A percentile compares a stretch with the other conserved stretches of the same genome.
Conservation (phyloP, 2,329 filamentous ascomycete genomes). For the Colletotrichum sp. region DNA sequence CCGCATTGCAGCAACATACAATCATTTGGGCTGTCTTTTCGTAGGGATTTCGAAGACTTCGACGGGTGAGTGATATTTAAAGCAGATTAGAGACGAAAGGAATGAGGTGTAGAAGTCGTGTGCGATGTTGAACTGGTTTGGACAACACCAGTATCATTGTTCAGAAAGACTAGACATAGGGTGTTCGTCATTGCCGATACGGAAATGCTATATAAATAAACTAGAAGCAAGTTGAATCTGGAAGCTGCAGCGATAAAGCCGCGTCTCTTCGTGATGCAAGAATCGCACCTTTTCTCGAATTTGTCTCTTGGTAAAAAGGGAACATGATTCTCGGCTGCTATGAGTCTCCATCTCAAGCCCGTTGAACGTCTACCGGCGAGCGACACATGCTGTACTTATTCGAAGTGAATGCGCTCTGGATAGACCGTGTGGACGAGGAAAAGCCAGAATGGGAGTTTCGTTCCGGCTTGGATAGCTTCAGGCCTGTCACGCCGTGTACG, state of each 20-base stretch:
- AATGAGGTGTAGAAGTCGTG: too few relatives aligned
- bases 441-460: too few relatives aligned
- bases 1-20: too few relatives aligned
- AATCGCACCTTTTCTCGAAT: too few relatives aligned
- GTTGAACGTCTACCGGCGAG: too few relatives aligned
- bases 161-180: fast-evolving
- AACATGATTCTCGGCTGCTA: too few relatives aligned
- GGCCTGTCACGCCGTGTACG: too few relatives aligned
- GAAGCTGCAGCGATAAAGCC: fast-evolving
- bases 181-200: fast-evolving
- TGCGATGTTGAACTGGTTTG: background rate
- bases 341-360: too few relatives aligned
- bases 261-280: too few relatives aligned
- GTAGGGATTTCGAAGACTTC: background rate
- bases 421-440: fast-evolving
- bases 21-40: too few relatives aligned
- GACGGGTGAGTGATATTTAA: fast-evolving
- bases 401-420: background rate
- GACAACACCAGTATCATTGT: background rate
- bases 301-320: too few relatives aligned
- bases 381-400: background rate
- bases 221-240: background rate
- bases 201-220: background rate
- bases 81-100: fast-evolving
- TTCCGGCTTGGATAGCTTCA: too few relatives aligned